A percentile compares a stretch with the other conserved stretches of the same genome.
Evolutionary conservation across 805 yeast species (phyloP).

Genomic region (Kurtzmaniella cleridarum): DNA sequence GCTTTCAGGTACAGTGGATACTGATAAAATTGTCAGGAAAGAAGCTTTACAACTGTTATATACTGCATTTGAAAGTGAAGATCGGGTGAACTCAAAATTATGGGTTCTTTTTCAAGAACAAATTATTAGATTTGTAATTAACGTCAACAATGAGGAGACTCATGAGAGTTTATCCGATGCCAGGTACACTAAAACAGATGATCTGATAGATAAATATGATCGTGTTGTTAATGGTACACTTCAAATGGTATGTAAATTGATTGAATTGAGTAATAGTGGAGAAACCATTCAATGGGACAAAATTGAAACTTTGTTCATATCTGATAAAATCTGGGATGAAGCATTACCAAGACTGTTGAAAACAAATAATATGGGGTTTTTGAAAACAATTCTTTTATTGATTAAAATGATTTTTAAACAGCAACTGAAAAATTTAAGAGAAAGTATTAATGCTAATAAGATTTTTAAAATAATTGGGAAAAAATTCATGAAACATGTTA

Average conservation of each 20-base stretch:
- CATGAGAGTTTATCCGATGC: slow-evolving; percentile 68
- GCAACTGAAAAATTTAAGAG: slow-evolving; percentile 6
- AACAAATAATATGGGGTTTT: slow-evolving; percentile 25
- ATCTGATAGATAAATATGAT: slow-evolving; percentile 57
- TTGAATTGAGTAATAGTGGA: slow-evolving; percentile 15
- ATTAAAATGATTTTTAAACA: slow-evolving; percentile 15
- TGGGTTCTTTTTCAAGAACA: slow-evolving; percentile 57
- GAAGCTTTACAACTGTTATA: slow-evolving; percentile 44
- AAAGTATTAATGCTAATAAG: slow-evolving; percentile 15
- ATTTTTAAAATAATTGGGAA: slow-evolving; percentile 40
- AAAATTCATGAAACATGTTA: slow-evolving; percentile 39
- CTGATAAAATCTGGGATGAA: slow-evolving; percentile 32
- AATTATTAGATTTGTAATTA: slow-evolving; percentile 49
- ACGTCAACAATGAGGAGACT: slow-evolving; percentile 51
- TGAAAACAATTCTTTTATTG: slow-evolving; percentile 22
- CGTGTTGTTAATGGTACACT: slow-evolving; percentile 51
- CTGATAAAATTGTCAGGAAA: slow-evolving; percentile 55
- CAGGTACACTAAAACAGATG: slow-evolving; percentile 61
- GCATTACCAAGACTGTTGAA: slow-evolving; percentile 14
- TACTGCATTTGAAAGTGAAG: slow-evolving; percentile 50
- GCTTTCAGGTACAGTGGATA: slow-evolving; percentile 66
- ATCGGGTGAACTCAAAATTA: slow-evolving; percentile 44
- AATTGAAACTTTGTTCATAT: slow-evolving; percentile 15
- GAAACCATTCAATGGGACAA: slow-evolving; percentile 7
- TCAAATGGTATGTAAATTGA: slow-evolving; percentile 37